These are phyloP conservation scores for Auricularia cornea DNA, from an alignment of 768 basidiomycete species.

Conservation along the genomic window DNA sequence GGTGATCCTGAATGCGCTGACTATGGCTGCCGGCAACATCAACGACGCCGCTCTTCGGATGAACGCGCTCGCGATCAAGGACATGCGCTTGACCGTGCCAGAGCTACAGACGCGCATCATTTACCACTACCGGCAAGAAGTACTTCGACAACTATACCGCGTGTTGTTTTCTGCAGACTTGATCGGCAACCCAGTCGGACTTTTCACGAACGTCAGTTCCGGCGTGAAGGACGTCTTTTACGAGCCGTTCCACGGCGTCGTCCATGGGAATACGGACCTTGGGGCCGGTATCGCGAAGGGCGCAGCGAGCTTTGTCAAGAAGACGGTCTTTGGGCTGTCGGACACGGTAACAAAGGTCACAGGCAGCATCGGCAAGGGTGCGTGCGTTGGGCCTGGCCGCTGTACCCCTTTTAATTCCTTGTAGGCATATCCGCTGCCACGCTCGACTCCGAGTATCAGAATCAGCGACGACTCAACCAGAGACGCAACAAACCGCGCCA, in stretches of 20 bases:
- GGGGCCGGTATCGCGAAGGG: conserved; percentile 96
- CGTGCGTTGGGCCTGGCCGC: not conserved
- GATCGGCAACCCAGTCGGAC: conserved; percentile 89
- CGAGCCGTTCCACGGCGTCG: conserved; percentile 93
- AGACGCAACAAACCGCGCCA: conserved; percentile 92
- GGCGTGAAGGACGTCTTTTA: conserved; percentile 98
- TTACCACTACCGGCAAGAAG: conserved; percentile 90
- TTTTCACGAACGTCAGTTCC: conserved; percentile 97
- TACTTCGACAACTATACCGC: conserved; percentile 88
- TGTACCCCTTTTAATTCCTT: not conserved
- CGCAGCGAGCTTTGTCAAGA: conserved; percentile 96
- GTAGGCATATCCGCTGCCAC: conserved; percentile 92
- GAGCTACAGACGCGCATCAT: conserved; percentile 78
- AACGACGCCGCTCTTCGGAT: conserved; percentile 92
- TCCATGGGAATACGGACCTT: conserved; percentile 90
- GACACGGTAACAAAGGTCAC: conserved; percentile 99
- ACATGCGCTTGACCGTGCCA: conserved; percentile 80
- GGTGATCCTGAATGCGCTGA: conserved; percentile 86
- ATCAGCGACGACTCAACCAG: conserved; percentile 76
- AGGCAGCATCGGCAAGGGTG: conserved; percentile 93
- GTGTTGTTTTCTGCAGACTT: conserved; percentile 98
- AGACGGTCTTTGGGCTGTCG: conserved; percentile 92
- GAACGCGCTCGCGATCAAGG: conserved; percentile 90
- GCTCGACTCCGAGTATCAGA: conserved; percentile 93
- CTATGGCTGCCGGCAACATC: conserved; percentile 95